These are phyloP conservation scores for Saussurea involucrata DNA, from an alignment of 129 eudicot genomes.

Conservation along the genomic window DNA sequence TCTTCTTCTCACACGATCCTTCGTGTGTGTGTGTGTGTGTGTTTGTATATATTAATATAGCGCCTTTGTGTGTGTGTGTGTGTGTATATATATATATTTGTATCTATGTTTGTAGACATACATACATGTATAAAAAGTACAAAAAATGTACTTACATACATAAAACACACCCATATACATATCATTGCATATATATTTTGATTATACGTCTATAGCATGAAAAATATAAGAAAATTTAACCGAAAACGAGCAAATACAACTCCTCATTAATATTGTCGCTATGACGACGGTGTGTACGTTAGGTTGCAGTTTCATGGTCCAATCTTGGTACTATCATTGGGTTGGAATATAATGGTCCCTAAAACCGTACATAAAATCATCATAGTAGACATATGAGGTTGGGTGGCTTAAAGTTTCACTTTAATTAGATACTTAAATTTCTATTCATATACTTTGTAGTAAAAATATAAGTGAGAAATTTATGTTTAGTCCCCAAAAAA, in stretches of 20 bases:
- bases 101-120: too few relatives aligned
- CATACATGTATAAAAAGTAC: too few relatives aligned
- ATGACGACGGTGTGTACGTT: neutral
- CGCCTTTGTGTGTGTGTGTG: too few relatives aligned
- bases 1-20: too few relatives aligned
- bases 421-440: neutral
- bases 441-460: neutral
- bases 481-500: neutral
- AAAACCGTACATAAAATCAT: neutral
- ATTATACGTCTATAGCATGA: too few relatives aligned
- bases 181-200: too few relatives aligned
- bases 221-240: too few relatives aligned
- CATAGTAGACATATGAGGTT: neutral
- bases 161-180: too few relatives aligned
- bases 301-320: neutral
- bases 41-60: too few relatives aligned
- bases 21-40: too few relatives aligned
- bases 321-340: neutral
- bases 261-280: neutral
- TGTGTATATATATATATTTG: too few relatives aligned
- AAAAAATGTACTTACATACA: too few relatives aligned
- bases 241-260: neutral
- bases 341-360: neutral
- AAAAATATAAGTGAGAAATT: neutral
- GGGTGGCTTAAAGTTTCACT: neutral